phyloP scores from a whole-genome alignment of 225 moss, liverwort and hornwort species.

The Sphagnum tenellum region DNA sequence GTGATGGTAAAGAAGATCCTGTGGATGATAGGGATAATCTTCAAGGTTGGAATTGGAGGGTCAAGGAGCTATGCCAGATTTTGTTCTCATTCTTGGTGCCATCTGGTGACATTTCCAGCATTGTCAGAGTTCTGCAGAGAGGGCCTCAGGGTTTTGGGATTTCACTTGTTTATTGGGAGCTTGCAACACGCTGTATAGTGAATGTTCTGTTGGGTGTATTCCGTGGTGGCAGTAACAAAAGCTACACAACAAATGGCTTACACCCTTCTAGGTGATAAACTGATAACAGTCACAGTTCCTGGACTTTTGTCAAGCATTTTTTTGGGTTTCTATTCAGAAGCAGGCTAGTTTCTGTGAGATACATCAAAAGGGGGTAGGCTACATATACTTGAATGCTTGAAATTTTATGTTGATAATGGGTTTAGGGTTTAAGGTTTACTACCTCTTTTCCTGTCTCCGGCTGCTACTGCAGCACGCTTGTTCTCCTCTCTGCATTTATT shows the following conservation, averaged over 20 bases:
- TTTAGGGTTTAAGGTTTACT: no score
- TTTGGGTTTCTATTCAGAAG: no score
- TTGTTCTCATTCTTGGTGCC: constrained; percentile 65
- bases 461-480: no score
- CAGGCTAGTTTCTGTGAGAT: no score
- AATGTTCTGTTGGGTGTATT: constrained; percentile 65
- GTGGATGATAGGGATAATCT: constrained; percentile 48
- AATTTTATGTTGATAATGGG: no score
- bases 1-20: constrained; percentile 15
- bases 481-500: no score
- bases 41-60: constrained; percentile 74
- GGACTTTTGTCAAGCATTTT: no score
- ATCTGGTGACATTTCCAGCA: constrained; percentile 60
- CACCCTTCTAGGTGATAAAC: neutral
- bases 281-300: no score
- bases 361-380: no score
- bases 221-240: constrained; percentile 33
- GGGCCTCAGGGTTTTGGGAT: constrained; percentile 41
- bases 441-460: no score
- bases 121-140: constrained; percentile 57
- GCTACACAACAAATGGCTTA: constrained; percentile 11
- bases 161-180: constrained; percentile 68
- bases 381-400: no score
- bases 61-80: constrained; percentile 67
- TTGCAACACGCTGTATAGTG: constrained; percentile 62